Evolutionary conservation across 139 green algal genomes (phyloP), one percentile per base, ranked within the genome.

Genomic region (Asterochloris sp.): DNA sequence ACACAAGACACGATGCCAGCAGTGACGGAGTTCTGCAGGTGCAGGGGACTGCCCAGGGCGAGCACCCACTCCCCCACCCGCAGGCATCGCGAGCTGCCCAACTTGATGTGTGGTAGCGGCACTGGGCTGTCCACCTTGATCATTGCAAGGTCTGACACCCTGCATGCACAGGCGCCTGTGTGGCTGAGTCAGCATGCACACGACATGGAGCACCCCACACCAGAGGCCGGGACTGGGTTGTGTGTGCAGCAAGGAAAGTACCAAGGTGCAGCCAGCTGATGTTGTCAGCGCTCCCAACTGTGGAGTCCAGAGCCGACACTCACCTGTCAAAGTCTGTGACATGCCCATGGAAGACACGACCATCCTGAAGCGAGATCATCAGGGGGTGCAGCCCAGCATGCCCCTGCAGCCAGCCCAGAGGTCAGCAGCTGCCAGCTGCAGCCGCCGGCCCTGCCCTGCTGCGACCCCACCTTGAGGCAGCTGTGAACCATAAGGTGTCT

Each of bases 41-140:
- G 88, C 78, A 96, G 88, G 11, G 93, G 93, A 76, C 77, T 89
- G 75, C 93, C 93, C 79, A 96, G 88, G 13, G 93, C 92, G 38
- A 96, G 84, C 26, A 96, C 90, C 91, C 91, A 96, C 84, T 95
- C 91, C 12, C 93, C 93, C 24, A 91, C 90, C 16, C 89, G 79
- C 80, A 96, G 86, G 15, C 76, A 27, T 1, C 76, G 61, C 12
- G 82, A 89, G 63, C 68, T 75, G 38, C 92, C 92, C 71, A 96
- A 82, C 47, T 79, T 76, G 0, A 80, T 87, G 13, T 27, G 24
- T 0, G 93, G 93, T 80, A 96, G 83, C 63, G 83, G 81, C 47
- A 86, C 66, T 13, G 29, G 79, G 16, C 83, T 80, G 26, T 91
- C 84, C 11, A 93, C 74, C 78, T 89, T 87, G 60, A 96, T 66